phyloP scores from a whole-genome alignment of 2,329 filamentous ascomycete genomes.

The Colletotrichum liaoningense region DNA sequence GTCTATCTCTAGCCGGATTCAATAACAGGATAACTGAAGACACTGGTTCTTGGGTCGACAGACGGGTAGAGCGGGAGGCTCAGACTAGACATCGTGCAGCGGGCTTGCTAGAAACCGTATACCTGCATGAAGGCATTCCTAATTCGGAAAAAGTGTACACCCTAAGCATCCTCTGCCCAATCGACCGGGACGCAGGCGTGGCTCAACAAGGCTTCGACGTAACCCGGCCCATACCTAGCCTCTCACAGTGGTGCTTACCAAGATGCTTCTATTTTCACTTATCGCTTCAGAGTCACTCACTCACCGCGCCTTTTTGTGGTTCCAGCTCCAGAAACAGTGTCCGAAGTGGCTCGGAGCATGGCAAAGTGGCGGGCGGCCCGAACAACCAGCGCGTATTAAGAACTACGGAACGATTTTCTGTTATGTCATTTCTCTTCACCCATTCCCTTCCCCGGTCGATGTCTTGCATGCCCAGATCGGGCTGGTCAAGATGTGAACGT shows the following conservation, averaged over 20 bases:
- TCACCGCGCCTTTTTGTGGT: not conserved
- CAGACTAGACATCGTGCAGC: conserved; percentile 8
- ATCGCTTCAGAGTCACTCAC: not conserved
- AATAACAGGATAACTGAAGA: not conserved
- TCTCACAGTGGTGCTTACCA: conserved; percentile 26
- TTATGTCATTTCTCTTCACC: not conserved
- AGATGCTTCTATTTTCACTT: conserved; percentile 34
- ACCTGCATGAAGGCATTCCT: conserved; percentile 10
- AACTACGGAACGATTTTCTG: not conserved
- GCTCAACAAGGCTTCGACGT: conserved; percentile 5
- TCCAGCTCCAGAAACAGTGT: not conserved
- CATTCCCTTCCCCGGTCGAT: not conserved
- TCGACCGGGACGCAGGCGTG: conserved; percentile 1
- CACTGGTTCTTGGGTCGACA: not conserved
- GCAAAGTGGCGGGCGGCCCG: conserved; percentile 17
- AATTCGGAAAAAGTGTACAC: conserved; percentile 6
- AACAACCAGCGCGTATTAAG: not conserved
- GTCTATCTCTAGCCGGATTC: not conserved
- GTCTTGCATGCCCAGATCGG: not conserved
- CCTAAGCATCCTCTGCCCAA: conserved; percentile 20
- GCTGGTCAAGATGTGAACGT: not conserved
- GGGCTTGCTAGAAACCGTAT: not conserved
- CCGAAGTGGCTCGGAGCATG: not conserved
- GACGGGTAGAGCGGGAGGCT: conserved; percentile 13
- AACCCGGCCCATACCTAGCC: conserved; percentile 7